Conservation (phyloP, 441 rosid genomes). For the Gossypium davidsonii region DNA sequence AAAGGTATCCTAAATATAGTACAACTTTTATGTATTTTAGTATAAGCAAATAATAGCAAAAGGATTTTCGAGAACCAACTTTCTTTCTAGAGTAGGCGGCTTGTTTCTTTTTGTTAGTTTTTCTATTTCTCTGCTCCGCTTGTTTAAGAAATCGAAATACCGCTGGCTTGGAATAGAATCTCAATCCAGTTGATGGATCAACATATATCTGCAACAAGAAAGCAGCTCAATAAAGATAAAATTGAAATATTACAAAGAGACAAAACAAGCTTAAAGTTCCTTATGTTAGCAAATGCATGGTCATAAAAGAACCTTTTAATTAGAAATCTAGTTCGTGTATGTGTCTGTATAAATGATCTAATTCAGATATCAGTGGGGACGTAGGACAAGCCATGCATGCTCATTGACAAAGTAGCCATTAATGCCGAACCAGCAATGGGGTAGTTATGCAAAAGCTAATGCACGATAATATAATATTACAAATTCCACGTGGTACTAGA, state of each 20-base stretch:
- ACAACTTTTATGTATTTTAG: background rate
- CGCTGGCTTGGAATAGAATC: constrained; percentile 38
- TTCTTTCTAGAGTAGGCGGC: constrained; percentile 12
- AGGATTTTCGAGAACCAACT: constrained; percentile 20
- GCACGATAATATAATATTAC: background rate
- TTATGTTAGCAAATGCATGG: background rate
- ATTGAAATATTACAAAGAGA: background rate
- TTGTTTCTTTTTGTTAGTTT: constrained; percentile 13
- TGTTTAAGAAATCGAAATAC: constrained; percentile 29
- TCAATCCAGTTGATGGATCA: constrained; percentile 27
- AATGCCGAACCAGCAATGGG: constrained; percentile 2
- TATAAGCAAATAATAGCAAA: background rate
- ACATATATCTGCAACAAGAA: constrained; percentile 28
- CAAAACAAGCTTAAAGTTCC: background rate
- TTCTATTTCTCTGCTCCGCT: constrained; percentile 14
- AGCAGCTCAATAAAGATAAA: background rate
- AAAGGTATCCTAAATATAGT: background rate
- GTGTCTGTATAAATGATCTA: background rate
- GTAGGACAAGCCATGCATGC: background rate
- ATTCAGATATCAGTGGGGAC: background rate
- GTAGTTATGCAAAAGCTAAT: background rate
- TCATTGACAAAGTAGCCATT: background rate
- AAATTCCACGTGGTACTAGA: background rate
- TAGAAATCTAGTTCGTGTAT: background rate
- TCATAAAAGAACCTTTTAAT: background rate